These are phyloP conservation scores for Pyrus pyrifolia DNA, from an alignment of 306 rosid genomes.

Conservation along the genomic window DNA sequence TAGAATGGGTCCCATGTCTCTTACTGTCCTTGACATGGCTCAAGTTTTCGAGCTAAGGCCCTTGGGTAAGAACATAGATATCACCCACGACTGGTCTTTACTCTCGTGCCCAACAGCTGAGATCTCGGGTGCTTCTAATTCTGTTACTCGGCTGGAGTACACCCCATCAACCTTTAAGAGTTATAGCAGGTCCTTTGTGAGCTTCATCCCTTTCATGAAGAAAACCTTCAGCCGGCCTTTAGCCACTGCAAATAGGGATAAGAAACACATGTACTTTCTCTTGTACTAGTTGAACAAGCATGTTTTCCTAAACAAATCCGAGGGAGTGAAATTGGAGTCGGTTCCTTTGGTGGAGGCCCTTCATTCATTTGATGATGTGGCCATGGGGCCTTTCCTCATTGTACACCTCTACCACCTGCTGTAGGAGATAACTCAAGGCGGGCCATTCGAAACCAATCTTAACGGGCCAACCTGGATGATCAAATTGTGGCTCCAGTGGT, in stretches of 20 bases:
- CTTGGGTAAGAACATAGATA: accelerated
- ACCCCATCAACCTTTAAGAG: accelerated
- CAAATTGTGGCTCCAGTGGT: neutral
- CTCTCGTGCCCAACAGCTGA: too few species aligned
- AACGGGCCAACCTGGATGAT: neutral
- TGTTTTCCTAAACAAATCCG: too few species aligned
- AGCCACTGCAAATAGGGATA: accelerated
- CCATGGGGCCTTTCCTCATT: accelerated
- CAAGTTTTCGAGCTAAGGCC: too few species aligned
- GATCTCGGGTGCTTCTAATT: accelerated
- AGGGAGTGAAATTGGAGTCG: too few species aligned
- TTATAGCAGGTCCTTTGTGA: accelerated
- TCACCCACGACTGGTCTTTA: accelerated
- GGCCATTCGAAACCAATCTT: too few species aligned
- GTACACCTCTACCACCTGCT: accelerated
- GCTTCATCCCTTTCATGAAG: accelerated
- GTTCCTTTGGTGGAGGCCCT: too few species aligned
- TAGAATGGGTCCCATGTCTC: too few species aligned
- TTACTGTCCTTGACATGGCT: too few species aligned
- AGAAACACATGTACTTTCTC: accelerated
- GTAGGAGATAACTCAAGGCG: accelerated
- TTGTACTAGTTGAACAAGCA: too few species aligned
- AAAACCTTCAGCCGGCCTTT: accelerated
- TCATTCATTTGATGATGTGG: accelerated
- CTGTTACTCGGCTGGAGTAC: accelerated